Percentiles rank a stretch among this genome's conserved stretches.
Evolutionary conservation across 2,329 filamentous ascomycete species (phyloP).

Genomic region (Peltaster fructicola): DNA sequence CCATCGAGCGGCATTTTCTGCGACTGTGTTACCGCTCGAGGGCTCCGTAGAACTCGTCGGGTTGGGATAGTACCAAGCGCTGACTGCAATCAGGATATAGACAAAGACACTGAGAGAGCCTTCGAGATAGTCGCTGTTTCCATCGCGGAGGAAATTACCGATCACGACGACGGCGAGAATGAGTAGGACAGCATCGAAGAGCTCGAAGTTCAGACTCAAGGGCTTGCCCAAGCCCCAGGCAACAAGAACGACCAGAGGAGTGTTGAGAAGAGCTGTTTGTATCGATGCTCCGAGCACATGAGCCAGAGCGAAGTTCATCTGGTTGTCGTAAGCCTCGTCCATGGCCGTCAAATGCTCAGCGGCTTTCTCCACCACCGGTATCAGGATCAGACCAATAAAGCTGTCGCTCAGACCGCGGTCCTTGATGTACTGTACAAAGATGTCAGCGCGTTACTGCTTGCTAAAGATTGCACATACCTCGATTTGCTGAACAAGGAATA

Average conservation of each 20-base stretch:
- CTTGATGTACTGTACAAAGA: constrained; percentile 24
- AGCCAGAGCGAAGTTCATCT: constrained; percentile 61
- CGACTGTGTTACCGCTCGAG: constrained; percentile 6
- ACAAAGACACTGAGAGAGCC: constrained; percentile 61
- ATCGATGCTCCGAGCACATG: constrained; percentile 77
- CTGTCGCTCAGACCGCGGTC: constrained; percentile 34
- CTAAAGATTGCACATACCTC: constrained; percentile 17
- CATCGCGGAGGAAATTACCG: constrained; percentile 71
- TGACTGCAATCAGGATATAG: constrained; percentile 45
- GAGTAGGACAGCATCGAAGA: constrained; percentile 69
- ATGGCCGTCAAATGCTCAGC: constrained; percentile 71
- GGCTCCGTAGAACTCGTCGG: constrained; percentile 14
- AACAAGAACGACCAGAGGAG: constrained; percentile 64
- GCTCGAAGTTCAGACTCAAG: constrained; percentile 71
- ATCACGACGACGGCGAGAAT: constrained; percentile 74
- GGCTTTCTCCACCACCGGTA: constrained; percentile 69
- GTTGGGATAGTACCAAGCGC: constrained; percentile 44
- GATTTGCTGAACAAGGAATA: constrained; percentile 62
- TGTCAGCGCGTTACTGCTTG: not conserved
- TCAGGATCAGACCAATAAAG: constrained; percentile 55
- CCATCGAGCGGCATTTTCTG: constrained; percentile 2
- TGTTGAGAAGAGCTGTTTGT: constrained; percentile 79
- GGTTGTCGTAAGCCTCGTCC: constrained; percentile 68
- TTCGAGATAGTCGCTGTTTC: constrained; percentile 82
- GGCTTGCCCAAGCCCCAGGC: constrained; percentile 55